Base-by-base conservation (phyloP, 176 grass and related monocot species). In the Musa beccarii region DNA sequence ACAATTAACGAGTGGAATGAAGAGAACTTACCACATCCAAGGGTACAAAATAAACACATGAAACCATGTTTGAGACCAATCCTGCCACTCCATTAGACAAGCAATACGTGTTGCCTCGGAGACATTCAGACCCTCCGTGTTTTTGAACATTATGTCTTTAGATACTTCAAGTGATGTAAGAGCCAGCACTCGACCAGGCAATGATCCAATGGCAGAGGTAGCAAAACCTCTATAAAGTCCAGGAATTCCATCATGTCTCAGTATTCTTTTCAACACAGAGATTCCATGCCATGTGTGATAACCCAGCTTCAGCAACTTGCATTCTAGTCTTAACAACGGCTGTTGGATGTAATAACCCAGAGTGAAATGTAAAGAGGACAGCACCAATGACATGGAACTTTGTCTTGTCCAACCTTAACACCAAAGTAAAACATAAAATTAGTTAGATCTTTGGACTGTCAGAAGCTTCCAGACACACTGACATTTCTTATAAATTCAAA, bases 321-420 rank as follows among this genome's bases (percentile, higher is more conserved):
- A 98, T 91, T 68, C 95, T 84, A 19, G 95, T 98, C 83, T 98
- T 98, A 65, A 93, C 88, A 69, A 98, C 88, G 29, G 95, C 75
- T 54, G 86, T 98, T 9, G 95, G 95, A 65, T 98, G 90, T 76
- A 98, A 80, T 74, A 72, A 59, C 43, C 95, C 88, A 87, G 93
- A 91, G 79, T 98, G 95, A 8, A 80, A 80, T 0, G 95, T 98
- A 69, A 98, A 98, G 34, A 98, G 84, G 51, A 93, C 13, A 11
- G 95, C 90, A 50, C 95, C 95, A 8, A 91, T 98, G 66, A 89
- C 73, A 79, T 97, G 93, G 70, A 97, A 97, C 80, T 70, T 89
- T 1, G 88, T 93, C 87, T 96, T 96, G 83, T 96, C 93, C 80
- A 96, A 83, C 85, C 93, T 96, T 68, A 54, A 81, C 26, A 13